phyloP scores from a whole-genome alignment of 768 basidiomycete genomes.

The Phylloporus scabripes region DNA sequence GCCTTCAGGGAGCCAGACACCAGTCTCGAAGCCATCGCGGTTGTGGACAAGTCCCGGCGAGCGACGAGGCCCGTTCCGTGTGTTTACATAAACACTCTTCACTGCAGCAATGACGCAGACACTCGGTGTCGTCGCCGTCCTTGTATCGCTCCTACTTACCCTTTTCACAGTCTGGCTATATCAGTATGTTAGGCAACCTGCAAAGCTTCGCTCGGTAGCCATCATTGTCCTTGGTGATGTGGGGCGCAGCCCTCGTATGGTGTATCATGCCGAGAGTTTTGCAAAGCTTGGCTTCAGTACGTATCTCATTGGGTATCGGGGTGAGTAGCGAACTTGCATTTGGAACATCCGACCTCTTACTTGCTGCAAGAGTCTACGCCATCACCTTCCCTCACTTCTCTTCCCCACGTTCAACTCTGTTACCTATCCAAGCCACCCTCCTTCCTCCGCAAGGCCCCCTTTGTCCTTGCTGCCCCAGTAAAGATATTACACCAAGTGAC shows the following conservation, averaged over 20 bases:
- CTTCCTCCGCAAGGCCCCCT: conserved; percentile 51
- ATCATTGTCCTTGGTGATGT: conserved; percentile 94
- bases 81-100: conserved; percentile 19
- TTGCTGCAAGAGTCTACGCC: conserved; percentile 61
- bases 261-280: conserved; percentile 96
- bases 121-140: conserved; percentile 4
- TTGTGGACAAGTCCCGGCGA: background rate
- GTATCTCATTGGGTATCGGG: conserved; percentile 79
- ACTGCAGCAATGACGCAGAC: conserved; percentile 4
- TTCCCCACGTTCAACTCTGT: conserved; percentile 58
- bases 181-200: conserved; percentile 17
- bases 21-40: conserved; percentile 18
- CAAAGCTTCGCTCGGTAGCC: conserved; percentile 62
- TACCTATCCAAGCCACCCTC: conserved; percentile 64
- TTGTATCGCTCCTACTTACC: conserved; percentile 12
- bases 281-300: conserved; percentile 74
- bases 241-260: conserved; percentile 94
- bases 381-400: conserved; percentile 62
- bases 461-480: conserved; percentile 69
- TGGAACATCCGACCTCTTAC: background rate
- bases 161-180: conserved; percentile 10
- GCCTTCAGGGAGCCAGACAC: conserved; percentile 15
- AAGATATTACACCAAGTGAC: conserved; percentile 72
- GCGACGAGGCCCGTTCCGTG: background rate
- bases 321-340: conserved; percentile 38